A percentile compares a stretch with the other conserved stretches of the same genome.
Evolutionary conservation across 1,139 yeast species (phyloP).

Genomic region (Kodamaea derodonti): DNA sequence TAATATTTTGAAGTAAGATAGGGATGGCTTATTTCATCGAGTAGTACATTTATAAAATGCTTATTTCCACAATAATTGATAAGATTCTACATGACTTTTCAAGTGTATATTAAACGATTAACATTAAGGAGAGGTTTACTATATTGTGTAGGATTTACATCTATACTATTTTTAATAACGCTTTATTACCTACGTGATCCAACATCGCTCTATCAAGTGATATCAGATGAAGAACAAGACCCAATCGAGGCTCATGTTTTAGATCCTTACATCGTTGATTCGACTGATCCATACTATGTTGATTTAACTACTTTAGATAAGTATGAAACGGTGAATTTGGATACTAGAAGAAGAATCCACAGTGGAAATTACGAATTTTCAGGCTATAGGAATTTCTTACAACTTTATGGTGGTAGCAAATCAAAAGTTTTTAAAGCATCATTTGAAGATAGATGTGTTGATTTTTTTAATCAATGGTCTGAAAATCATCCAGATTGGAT

Average conservation of each 20-base stretch:
- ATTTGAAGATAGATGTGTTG: slow-evolving; percentile 25
- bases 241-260: not conserved
- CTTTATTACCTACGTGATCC: not conserved
- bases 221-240: not conserved
- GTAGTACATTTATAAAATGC: too few relatives aligned
- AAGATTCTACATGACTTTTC: too few relatives aligned
- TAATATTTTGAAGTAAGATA: too few relatives aligned
- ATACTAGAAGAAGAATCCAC: slow-evolving; percentile 22
- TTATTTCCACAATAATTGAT: too few relatives aligned
- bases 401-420: slow-evolving; percentile 10
- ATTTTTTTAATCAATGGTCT: slow-evolving; percentile 25
- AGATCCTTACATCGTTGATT: not conserved
- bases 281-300: not conserved
- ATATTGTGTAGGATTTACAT: not conserved
- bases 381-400: slow-evolving; percentile 20
- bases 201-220: not conserved
- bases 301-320: not conserved
- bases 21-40: too few relatives aligned
- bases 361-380: slow-evolving; percentile 27
- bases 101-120: too few relatives aligned
- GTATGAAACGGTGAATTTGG: slow-evolving; percentile 11
- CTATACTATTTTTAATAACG: too few relatives aligned
- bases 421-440: slow-evolving; percentile 14
- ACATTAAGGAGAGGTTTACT: too few relatives aligned
- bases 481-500: slow-evolving; percentile 23